A percentile compares a stretch with the other conserved stretches of the same genome.
Conservation (phyloP, 2,329 filamentous ascomycete genomes). For the Sporothrix inflata region DNA sequence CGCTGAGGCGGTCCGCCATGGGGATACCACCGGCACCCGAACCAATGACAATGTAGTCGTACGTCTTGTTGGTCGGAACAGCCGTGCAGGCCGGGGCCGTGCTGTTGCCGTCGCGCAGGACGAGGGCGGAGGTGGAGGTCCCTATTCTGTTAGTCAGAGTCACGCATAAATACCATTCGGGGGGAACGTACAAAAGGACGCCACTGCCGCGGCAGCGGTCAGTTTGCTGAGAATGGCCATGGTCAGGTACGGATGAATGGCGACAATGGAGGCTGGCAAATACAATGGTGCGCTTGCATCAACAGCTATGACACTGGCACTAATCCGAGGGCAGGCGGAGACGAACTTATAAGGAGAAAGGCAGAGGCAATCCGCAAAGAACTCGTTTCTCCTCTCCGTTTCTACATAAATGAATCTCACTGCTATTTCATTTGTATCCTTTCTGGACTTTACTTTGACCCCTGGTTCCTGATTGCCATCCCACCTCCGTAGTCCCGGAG, state of each 20-base stretch:
- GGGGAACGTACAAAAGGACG: slow-evolving; percentile 20
- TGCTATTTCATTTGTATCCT: background rate
- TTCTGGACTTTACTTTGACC: background rate
- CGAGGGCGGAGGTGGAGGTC: background rate
- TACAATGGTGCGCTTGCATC: background rate
- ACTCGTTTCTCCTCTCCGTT: too few relatives aligned
- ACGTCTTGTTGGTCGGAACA: slow-evolving; percentile 37
- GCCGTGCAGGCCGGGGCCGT: background rate
- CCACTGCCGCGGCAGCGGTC: slow-evolving; percentile 15
- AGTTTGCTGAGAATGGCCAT: slow-evolving; percentile 20
- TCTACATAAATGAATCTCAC: background rate
- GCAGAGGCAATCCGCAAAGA: too few relatives aligned
- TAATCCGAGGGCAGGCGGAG: too few relatives aligned
- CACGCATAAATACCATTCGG: too few relatives aligned
- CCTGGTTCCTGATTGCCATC: background rate
- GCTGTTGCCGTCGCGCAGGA: slow-evolving; percentile 10
- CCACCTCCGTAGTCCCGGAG: background rate
- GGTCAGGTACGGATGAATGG: background rate
- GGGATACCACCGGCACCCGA: slow-evolving; percentile 64
- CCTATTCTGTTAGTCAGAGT: background rate
- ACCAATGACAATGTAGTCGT: slow-evolving; percentile 67
- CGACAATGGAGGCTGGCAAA: background rate
- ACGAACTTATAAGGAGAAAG: too few relatives aligned
- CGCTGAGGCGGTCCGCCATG: slow-evolving; percentile 65
- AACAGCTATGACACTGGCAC: background rate